These are phyloP conservation scores for Ammopiptanthus mongolicus DNA, from an alignment of 306 rosid species.

Conservation along the genomic window DNA sequence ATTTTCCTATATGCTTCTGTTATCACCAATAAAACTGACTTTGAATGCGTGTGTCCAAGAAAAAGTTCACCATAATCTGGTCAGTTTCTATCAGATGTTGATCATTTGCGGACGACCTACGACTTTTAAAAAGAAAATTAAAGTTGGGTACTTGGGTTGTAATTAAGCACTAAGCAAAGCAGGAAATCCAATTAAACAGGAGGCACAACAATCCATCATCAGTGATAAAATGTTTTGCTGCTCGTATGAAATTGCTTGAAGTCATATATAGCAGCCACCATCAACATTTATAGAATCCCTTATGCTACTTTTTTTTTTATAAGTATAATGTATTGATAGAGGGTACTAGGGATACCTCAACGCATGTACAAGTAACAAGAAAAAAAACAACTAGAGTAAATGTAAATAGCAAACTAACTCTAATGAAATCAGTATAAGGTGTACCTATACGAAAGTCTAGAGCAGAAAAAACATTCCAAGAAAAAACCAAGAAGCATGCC, in stretches of 20 bases:
- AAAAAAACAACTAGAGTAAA: no score
- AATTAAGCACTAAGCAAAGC: background rate
- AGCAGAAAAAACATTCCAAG: no score
- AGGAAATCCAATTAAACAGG: background rate
- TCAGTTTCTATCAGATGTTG: background rate
- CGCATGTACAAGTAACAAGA: no score
- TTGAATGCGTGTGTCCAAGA: background rate
- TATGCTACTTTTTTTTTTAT: background rate
- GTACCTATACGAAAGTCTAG: no score
- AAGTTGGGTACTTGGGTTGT: no score
- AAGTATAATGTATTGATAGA: no score
- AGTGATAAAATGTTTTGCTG: background rate
- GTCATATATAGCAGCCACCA: background rate
- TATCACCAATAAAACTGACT: constrained; percentile 10
- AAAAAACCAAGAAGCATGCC: no score
- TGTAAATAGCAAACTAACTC: no score
- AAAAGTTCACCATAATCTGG: background rate
- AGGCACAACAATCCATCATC: background rate
- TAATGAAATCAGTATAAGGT: no score
- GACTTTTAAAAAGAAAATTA: background rate
- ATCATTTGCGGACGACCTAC: background rate
- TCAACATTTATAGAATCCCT: background rate
- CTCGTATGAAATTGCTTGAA: background rate
- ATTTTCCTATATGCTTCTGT: constrained; percentile 16
- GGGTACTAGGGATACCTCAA: no score